Conservation (phyloP, 2,329 filamentous ascomycete species). For the Chrysosphaeria jannelii region DNA sequence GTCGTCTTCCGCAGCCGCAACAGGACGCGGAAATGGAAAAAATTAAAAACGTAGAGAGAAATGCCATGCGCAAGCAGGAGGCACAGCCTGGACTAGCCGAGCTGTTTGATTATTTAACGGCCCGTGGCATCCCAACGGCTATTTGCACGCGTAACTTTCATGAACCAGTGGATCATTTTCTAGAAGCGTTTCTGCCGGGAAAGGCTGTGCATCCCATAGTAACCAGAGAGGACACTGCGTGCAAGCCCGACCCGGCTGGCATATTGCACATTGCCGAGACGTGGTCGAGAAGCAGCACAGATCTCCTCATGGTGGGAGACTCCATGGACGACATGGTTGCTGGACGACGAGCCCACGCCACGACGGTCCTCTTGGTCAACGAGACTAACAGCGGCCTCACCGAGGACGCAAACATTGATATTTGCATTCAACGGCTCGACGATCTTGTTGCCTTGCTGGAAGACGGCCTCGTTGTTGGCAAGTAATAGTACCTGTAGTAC, state of each 20-base stretch:
- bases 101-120: constrained; percentile 61
- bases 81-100: constrained; percentile 51
- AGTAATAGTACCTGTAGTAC: too few species aligned
- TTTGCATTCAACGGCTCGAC: constrained; percentile 40
- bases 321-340: constrained; percentile 84
- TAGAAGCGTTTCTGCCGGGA: constrained; percentile 40
- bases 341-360: constrained; percentile 52
- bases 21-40: constrained; percentile 29
- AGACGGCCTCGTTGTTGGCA: constrained; percentile 33
- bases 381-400: constrained; percentile 44
- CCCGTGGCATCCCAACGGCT: constrained; percentile 35
- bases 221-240: constrained; percentile 53
- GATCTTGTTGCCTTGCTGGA: constrained; percentile 51
- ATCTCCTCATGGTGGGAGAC: constrained; percentile 39
- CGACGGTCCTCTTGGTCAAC: constrained; percentile 67
- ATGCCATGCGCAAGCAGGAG: constrained; percentile 49
- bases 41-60: constrained; percentile 51
- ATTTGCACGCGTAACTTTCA: constrained; percentile 93
- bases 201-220: constrained; percentile 49
- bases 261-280: constrained; percentile 56
- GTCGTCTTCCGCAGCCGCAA: constrained; percentile 30
- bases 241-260: constrained; percentile 69
- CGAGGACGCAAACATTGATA: constrained; percentile 45
- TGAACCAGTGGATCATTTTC: constrained; percentile 40
- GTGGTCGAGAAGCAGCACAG: constrained; percentile 25